Evolutionary conservation across 75 land plant genomes (phyloP), one percentile per base, ranked within the genome.

Genomic region (Picea glauca): DNA sequence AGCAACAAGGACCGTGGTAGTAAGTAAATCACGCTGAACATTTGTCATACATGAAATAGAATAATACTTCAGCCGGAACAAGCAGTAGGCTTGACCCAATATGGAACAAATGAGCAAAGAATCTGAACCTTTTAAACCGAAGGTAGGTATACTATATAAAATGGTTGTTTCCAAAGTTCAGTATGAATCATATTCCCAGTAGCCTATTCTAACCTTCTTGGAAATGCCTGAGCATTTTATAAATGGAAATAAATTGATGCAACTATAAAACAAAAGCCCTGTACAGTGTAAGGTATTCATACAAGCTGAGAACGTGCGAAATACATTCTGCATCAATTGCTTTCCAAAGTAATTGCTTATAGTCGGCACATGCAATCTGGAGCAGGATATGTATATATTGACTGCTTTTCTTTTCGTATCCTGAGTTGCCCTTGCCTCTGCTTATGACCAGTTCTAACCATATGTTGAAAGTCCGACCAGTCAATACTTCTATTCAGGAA

Each of bases 311-410:
- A 40, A 50, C 12, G 12, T 38, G 33, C 73, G 2, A 20, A 18
- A 38, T 43, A 20, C 13, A 18, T 43, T 70, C 21, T n/a, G 23
- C 40, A 43, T 46, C n/a, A 40, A 40, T 38, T 70, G 50, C 40
- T 38, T 43, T 70, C 43, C 23, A 5, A 43, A 70, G 35, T 20
- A 12, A 15, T 5, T 21, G 20, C 26, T 73, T 57, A 78, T 20
- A 31, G 60, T 58, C 78, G 82, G 81, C 99, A 96, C 90, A 96
- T 91, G 81, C 97, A 96, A 82, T 96, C 99, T 79, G 99, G 97
- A 76, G 91, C 94, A 20, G 99, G 99, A 79, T 96, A 94, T 54
- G 97, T 94, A 76, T 94, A 94, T 59, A 96, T 82, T 1, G 99
- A 96, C 74, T 96, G 97, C 68, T 83, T 84, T 5, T 85, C 77